These are phyloP conservation scores for Teratosphaeria zuluensis DNA, from an alignment of 2,329 filamentous ascomycete species.

Conservation along the genomic window DNA sequence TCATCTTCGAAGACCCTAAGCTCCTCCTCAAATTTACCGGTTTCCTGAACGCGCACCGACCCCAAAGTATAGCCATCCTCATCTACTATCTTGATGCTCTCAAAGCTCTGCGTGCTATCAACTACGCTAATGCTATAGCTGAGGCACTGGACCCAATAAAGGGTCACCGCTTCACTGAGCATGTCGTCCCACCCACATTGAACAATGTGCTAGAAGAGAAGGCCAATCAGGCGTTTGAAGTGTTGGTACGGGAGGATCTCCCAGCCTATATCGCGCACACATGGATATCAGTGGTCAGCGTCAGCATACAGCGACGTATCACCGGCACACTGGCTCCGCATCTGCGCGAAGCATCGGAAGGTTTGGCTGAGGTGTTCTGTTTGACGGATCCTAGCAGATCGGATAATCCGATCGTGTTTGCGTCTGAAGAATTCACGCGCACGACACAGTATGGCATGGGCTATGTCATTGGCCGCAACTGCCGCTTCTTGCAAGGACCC, in stretches of 20 bases:
- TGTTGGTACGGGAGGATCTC: slow-evolving; percentile 56
- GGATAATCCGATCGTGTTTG: slow-evolving; percentile 70
- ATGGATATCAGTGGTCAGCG: slow-evolving; percentile 60
- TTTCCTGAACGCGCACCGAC: slow-evolving; percentile 52
- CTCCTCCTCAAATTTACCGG: slow-evolving; percentile 57
- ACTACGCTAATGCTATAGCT: slow-evolving; percentile 60
- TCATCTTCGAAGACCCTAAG: slow-evolving; percentile 55
- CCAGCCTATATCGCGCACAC: slow-evolving; percentile 62
- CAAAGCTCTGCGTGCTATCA: slow-evolving; percentile 61
- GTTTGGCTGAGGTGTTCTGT: slow-evolving; percentile 67
- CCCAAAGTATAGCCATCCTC: slow-evolving; percentile 54
- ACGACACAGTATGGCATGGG: slow-evolving; percentile 66
- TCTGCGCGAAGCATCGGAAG: slow-evolving; percentile 60
- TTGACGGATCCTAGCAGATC: slow-evolving; percentile 62
- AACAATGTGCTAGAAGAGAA: slow-evolving; percentile 54
- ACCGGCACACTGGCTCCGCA: slow-evolving; percentile 56
- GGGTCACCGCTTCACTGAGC: slow-evolving; percentile 46
- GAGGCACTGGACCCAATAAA: slow-evolving; percentile 49
- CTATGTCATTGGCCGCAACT: slow-evolving; percentile 67
- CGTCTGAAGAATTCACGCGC: slow-evolving; percentile 65
- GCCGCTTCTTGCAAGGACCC: slow-evolving; percentile 68
- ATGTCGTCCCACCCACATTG: slow-evolving; percentile 41
- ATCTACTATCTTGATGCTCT: slow-evolving; percentile 63
- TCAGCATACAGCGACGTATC: slow-evolving; percentile 58
- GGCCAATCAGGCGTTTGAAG: slow-evolving; percentile 54